Evolutionary conservation across 108 stramenopile genomes (phyloP), one percentile per base, ranked within the genome.

Genomic region (Skeletonema potamos): DNA sequence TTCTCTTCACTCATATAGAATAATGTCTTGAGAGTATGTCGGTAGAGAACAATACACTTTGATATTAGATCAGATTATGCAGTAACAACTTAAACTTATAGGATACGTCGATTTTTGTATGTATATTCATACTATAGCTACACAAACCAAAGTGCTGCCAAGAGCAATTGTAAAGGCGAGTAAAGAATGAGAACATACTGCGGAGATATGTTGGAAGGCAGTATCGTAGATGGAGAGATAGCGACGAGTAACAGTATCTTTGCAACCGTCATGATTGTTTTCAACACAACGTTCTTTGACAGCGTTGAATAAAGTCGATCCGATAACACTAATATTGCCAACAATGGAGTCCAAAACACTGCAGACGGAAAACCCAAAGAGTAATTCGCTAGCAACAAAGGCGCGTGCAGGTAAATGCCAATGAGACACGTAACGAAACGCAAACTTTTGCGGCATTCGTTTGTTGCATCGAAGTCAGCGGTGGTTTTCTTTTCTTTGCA

Each of bases 361-460:
- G 91, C 72, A 11, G 91, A 92, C 41, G 88, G 77, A 69, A 88
- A 87, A 10, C 85, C 84, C 39, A 95, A 58, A 6, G 92, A 81
- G 11, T 87, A 83, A 66, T 95, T 84, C 18, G 83, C 71, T 65
- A 95, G 84, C 4, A 89, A 76, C 32, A 95, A 66, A 15, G 94
- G 90, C 20, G 84, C 86, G 55, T 91, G 83, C 39, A 85, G 66
- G 62, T 92, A 90, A 9, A 91, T 69, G 1, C 82, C 81, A 34
- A 78, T 9, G 15, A 88, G 59, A 63, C 94, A 95, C 9, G 86
- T 66, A 0, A 83, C 41, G 58, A 89, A 89, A 34, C 92, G 86
- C 17, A 90, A 62, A 57, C 81, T 82, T 27, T 70, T 64, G 22
- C 54, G 82, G 37, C 36, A 70, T 34, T 78, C 79, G 9, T 9